Conservation (phyloP, 352 stramenopile genomes). For the Phytopythium oedochilum region DNA sequence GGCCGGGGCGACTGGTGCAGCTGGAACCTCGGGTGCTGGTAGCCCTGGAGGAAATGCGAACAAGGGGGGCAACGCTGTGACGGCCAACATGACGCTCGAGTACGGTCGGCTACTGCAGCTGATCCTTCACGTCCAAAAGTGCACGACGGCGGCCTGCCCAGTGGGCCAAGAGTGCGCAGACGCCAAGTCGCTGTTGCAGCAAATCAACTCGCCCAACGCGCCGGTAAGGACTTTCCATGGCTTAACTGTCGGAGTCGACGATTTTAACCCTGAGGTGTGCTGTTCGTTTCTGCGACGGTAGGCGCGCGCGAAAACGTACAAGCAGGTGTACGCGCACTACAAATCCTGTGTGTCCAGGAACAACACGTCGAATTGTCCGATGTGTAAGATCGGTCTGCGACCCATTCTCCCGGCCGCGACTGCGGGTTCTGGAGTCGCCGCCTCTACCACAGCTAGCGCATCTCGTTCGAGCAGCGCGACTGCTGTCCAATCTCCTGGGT, state of each 20-base stretch:
- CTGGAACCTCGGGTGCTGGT: conserved; percentile 9
- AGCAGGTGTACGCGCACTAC: conserved; percentile 81
- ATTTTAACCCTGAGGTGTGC: neutral
- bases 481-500: conserved; percentile 18
- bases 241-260: neutral
- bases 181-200: conserved; percentile 66
- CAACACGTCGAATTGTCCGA: conserved; percentile 73
- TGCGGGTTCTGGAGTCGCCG: neutral
- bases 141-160: conserved; percentile 45
- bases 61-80: conserved; percentile 32
- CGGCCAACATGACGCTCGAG: conserved; percentile 69
- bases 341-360: conserved; percentile 79
- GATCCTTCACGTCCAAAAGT: conserved; percentile 85
- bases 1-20: conserved; percentile 11
- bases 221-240: conserved; percentile 20
- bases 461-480: neutral
- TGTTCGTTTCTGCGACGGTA: conserved; percentile 5
- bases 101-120: conserved; percentile 83
- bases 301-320: conserved; percentile 80
- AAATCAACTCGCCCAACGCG: conserved; percentile 66
- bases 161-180: conserved; percentile 75
- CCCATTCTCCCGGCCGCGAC: conserved; percentile 35
- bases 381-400: conserved; percentile 79
- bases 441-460: neutral
- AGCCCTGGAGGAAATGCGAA: conserved; percentile 13